phyloP scores from a whole-genome alignment of 305 asterid species.

The Andrographis paniculata region DNA sequence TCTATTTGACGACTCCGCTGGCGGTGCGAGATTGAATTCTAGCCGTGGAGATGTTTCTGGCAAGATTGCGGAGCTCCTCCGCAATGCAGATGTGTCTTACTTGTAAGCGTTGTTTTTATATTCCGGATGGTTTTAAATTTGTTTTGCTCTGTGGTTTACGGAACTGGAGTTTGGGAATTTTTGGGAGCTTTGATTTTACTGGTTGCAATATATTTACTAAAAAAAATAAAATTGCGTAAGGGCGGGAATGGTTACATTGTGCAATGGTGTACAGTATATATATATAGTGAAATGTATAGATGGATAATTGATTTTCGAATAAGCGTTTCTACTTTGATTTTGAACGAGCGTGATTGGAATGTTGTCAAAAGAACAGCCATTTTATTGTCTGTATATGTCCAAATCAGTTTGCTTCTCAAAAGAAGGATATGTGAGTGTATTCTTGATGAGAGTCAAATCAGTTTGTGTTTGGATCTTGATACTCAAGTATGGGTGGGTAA shows the following conservation, averaged over 20 bases:
- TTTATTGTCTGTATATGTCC: constrained; percentile 4
- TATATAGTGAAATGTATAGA: background rate
- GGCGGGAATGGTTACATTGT: no score
- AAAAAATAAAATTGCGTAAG: no score
- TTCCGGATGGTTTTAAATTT: constrained; percentile 11
- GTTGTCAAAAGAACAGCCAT: constrained; percentile 2
- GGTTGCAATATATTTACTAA: constrained; percentile 6
- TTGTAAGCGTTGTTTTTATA: constrained; percentile 48
- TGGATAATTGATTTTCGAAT: constrained; percentile 1
- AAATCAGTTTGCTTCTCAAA: background rate
- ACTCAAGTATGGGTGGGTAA: no score
- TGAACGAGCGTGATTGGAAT: background rate
- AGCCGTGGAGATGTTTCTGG: constrained; percentile 45
- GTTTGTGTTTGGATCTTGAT: no score
- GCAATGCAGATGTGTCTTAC: constrained; percentile 72
- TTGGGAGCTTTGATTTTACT: constrained; percentile 15
- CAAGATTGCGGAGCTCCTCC: constrained; percentile 72
- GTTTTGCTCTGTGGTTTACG: constrained; percentile 16
- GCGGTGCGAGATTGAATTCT: constrained; percentile 35
- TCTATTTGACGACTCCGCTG: constrained; percentile 40
- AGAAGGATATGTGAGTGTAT: background rate
- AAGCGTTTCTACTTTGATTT: constrained; percentile 3
- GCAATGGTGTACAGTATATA: background rate
- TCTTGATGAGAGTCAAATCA: no score
- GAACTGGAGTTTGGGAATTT: constrained; percentile 4